A percentile compares a stretch with the other conserved stretches of the same genome.
Conservation (phyloP, 2,329 filamentous ascomycete genomes). For the Sporothrix sp. region DNA sequence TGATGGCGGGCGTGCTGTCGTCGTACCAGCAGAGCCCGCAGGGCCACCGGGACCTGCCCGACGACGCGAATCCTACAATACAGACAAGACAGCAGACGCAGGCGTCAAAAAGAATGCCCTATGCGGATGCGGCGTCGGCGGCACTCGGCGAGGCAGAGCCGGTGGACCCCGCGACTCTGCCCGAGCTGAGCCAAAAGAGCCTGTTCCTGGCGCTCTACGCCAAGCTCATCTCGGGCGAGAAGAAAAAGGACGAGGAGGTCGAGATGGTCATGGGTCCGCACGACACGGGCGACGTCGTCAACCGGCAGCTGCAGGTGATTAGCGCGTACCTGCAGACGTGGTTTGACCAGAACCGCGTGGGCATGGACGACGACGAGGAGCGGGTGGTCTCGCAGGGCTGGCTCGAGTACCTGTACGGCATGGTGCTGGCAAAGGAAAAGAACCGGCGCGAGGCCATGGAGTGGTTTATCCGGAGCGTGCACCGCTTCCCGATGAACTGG, state of each 20-base stretch:
- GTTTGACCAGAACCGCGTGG: constrained; percentile 52
- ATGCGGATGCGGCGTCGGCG: neutral
- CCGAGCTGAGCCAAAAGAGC: constrained; percentile 74
- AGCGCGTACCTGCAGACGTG: constrained; percentile 69
- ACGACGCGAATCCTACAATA: too few species aligned
- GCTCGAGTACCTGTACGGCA: constrained; percentile 86
- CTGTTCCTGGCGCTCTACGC: constrained; percentile 88
- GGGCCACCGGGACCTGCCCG: constrained; percentile 18
- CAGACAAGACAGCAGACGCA: too few species aligned
- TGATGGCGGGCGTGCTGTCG: constrained; percentile 56
- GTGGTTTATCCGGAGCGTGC: constrained; percentile 80
- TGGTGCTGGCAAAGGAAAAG: constrained; percentile 82
- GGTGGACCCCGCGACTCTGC: constrained; percentile 27
- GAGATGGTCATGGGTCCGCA: constrained; percentile 95
- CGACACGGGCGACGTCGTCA: constrained; percentile 73
- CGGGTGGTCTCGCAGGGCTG: constrained; percentile 69
- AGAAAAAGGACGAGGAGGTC: constrained; percentile 89
- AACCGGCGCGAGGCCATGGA: constrained; percentile 77
- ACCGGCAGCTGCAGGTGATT: constrained; percentile 73
- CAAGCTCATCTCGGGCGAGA: constrained; percentile 87
- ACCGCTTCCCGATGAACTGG: constrained; percentile 92
- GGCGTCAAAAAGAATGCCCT: too few species aligned
- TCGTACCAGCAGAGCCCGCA: constrained; percentile 35
- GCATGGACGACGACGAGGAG: constrained; percentile 45
- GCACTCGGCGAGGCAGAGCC: constrained; percentile 14